These are phyloP conservation scores for Periconia macrospinosa DNA, from an alignment of 2,329 filamentous ascomycete species.

Conservation along the genomic window DNA sequence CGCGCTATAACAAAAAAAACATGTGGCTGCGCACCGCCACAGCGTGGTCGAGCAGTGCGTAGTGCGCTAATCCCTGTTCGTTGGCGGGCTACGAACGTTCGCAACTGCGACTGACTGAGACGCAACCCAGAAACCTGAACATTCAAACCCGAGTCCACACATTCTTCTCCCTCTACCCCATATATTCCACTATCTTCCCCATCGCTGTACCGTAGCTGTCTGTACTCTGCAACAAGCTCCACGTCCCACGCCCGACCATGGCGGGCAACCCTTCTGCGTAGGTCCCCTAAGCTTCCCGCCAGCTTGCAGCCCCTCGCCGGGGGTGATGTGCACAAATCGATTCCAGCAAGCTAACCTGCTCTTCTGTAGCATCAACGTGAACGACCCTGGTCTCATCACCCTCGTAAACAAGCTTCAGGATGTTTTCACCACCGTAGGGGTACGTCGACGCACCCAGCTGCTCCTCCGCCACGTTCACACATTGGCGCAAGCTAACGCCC, in stretches of 20 bases:
- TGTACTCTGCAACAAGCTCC: background rate
- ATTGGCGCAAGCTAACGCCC: constrained; percentile 33
- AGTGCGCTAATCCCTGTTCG: background rate
- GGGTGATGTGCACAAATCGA: constrained; percentile 3
- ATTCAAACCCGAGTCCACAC: background rate
- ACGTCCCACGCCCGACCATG: constrained; percentile 27
- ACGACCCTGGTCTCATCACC: constrained; percentile 69
- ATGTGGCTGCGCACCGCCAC: background rate
- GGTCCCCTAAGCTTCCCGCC: constrained; percentile 18
- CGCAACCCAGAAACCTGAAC: background rate
- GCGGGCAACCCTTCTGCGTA: constrained; percentile 47
- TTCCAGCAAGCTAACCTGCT: constrained; percentile 24
- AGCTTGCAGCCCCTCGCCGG: constrained; percentile 11
- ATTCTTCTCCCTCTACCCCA: background rate
- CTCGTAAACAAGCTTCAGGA: constrained; percentile 99
- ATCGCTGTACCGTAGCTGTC: constrained; percentile 2
- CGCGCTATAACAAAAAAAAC: background rate
- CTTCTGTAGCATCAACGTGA: constrained; percentile 66
- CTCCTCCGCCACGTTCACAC: constrained; percentile 6
- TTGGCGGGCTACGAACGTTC: background rate
- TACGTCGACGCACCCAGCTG: constrained; percentile 47
- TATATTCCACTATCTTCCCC: background rate
- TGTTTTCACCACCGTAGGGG: constrained; percentile 96
- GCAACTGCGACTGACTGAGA: constrained; percentile 3
- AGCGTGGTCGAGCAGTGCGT: background rate